Conservation (phyloP, 768 basidiomycete species). For the Kwoniella mangroviensis region DNA sequence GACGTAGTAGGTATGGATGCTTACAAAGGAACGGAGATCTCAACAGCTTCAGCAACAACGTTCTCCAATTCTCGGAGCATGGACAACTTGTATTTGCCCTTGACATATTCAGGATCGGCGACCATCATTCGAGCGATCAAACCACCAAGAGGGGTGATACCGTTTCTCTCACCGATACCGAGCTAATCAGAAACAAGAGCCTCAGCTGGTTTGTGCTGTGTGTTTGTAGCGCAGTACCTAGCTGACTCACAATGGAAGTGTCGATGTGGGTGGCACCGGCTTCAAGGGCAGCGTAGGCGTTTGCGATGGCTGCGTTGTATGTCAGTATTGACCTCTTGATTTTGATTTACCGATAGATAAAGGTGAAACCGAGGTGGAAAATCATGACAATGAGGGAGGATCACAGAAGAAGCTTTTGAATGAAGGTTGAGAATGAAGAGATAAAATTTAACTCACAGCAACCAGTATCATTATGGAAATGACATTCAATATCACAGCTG, state of each 20-base stretch:
- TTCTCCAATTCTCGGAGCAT: slow-evolving; percentile 99
- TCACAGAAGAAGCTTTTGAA: no score
- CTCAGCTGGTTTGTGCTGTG: neutral
- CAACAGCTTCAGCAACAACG: slow-evolving; percentile 96
- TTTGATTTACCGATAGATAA: no score
- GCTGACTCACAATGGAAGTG: slow-evolving; percentile 64
- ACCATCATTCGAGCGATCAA: slow-evolving; percentile 93
- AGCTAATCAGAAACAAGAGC: slow-evolving; percentile 63
- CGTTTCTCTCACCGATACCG: slow-evolving; percentile 98
- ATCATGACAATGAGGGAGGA: no score
- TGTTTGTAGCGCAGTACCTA: neutral
- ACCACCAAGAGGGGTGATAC: slow-evolving; percentile 96
- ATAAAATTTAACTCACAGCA: slow-evolving; percentile 69
- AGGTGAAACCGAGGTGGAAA: no score
- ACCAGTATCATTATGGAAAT: slow-evolving; percentile 94
- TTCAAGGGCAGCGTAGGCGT: slow-evolving; percentile 96
- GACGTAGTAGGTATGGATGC: slow-evolving; percentile 4
- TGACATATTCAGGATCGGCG: slow-evolving; percentile 98
- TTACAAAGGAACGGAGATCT: slow-evolving; percentile 90
- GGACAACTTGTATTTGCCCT: slow-evolving; percentile 95
- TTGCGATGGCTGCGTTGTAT: slow-evolving; percentile 78
- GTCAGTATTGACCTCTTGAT: neutral
- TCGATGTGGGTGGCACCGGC: slow-evolving; percentile 99
- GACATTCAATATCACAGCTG: slow-evolving; percentile 94
- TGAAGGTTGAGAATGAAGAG: neutral